Evolutionary conservation across 352 stramenopile species (phyloP).

Genomic region (Pythium dissotocum): DNA sequence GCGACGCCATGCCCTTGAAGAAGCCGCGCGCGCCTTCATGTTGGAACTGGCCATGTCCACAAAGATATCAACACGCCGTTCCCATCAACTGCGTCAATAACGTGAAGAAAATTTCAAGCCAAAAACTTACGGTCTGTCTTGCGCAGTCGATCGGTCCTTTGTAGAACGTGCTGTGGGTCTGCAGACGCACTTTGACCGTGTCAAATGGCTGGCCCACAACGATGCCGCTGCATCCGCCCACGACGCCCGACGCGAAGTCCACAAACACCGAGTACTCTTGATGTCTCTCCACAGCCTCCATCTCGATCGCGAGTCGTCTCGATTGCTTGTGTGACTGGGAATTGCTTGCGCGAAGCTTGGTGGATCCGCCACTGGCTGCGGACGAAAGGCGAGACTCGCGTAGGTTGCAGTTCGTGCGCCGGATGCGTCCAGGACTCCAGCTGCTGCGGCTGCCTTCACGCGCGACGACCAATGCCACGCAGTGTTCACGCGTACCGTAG

Average conservation of each 20-base stretch:
- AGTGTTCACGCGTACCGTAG: not conserved
- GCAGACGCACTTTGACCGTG: constrained; percentile 64
- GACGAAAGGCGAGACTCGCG: not conserved
- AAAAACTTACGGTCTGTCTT: constrained; percentile 37
- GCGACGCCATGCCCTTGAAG: constrained; percentile 86
- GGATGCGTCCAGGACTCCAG: not conserved
- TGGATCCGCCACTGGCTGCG: not conserved
- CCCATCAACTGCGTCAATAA: not conserved
- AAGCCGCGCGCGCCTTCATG: constrained; percentile 79
- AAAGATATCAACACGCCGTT: constrained; percentile 2
- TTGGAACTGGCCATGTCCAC: constrained; percentile 33
- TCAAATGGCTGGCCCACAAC: constrained; percentile 66
- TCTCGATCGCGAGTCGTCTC: not conserved
- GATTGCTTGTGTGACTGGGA: not conserved
- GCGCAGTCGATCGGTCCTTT: constrained; percentile 49
- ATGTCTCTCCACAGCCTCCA: constrained; percentile 32
- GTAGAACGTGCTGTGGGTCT: constrained; percentile 62
- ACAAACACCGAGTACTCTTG: constrained; percentile 52
- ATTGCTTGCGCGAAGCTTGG: not conserved
- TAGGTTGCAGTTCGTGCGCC: not conserved
- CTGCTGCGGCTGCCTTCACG: not conserved
- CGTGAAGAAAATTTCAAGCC: too few relatives aligned
- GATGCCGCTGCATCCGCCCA: constrained; percentile 53
- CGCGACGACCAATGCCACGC: not conserved
- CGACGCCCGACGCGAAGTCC: constrained; percentile 50